Evolutionary conservation across 805 yeast genomes (phyloP).

Genomic region (Ogataea parapolymorpha): DNA sequence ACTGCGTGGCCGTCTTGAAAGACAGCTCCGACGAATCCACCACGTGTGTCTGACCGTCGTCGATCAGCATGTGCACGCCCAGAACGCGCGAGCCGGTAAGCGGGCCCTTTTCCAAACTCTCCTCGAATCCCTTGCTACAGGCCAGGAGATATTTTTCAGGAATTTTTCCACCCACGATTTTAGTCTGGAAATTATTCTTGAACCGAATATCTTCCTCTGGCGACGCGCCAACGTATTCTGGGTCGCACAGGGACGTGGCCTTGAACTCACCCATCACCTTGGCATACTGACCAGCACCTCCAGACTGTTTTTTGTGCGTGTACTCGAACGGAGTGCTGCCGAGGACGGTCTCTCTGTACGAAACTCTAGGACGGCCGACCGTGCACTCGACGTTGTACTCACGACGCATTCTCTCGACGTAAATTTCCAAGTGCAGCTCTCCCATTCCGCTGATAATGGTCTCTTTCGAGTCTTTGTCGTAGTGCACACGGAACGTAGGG

Average conservation of each 20-base stretch:
- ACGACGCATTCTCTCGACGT: slow-evolving; percentile 96
- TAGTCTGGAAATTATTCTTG: slow-evolving; percentile 75
- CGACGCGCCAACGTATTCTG: slow-evolving; percentile 32
- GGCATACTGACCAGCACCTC: slow-evolving; percentile 99
- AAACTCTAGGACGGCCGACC: slow-evolving; percentile 97
- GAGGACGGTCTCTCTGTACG: slow-evolving; percentile 91
- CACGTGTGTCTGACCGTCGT: slow-evolving; percentile 96
- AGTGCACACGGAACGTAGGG: slow-evolving; percentile 94
- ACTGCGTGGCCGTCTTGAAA: slow-evolving; percentile 86
- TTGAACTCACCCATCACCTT: slow-evolving; percentile 83
- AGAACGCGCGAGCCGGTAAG: slow-evolving; percentile 90
- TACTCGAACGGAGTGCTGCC: slow-evolving; percentile 76
- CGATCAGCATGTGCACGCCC: slow-evolving; percentile 88
- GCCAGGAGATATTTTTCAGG: slow-evolving; percentile 93
- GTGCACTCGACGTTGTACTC: slow-evolving; percentile 94
- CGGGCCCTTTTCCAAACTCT: slow-evolving; percentile 94
- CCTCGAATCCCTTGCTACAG: slow-evolving; percentile 94
- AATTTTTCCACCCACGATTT: slow-evolving; percentile 94
- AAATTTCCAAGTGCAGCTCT: slow-evolving; percentile 93
- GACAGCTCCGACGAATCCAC: slow-evolving; percentile 97
- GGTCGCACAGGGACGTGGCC: slow-evolving; percentile 49
- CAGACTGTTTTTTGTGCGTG: slow-evolving; percentile 96
- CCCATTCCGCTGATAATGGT: slow-evolving; percentile 98
- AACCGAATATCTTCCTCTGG: slow-evolving; percentile 31
- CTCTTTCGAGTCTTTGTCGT: slow-evolving; percentile 88